Evolutionary conservation across 768 basidiomycete species (phyloP).

Genomic region (Termitomyces sp.): DNA sequence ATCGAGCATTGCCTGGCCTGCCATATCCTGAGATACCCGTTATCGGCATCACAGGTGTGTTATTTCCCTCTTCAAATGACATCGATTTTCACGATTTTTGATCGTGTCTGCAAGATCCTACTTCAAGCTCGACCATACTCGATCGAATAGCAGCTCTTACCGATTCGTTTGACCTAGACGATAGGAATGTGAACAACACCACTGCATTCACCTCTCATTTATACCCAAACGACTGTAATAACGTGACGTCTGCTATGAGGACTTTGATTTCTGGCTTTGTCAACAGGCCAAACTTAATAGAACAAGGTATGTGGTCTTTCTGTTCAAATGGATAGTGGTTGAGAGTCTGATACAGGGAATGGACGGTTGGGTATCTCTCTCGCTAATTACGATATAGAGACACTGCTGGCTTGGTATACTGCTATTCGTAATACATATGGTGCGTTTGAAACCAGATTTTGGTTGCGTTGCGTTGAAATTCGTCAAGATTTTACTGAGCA

Average conservation of each 20-base stretch:
- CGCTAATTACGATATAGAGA: constrained; percentile 55
- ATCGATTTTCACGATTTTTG: neutral
- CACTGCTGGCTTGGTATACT: constrained; percentile 56
- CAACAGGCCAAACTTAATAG: constrained; percentile 24
- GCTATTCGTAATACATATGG: constrained; percentile 32
- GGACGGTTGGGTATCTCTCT: constrained; percentile 45
- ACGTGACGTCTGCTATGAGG: constrained; percentile 47
- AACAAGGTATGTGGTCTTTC: constrained; percentile 15
- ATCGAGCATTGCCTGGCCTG: constrained; percentile 42
- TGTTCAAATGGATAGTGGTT: neutral
- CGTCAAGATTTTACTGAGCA: constrained; percentile 4
- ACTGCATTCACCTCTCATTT: constrained; percentile 38
- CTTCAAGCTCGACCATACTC: constrained; percentile 41
- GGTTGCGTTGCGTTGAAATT: neutral
- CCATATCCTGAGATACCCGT: constrained; percentile 58
- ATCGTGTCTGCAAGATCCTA: constrained; percentile 26
- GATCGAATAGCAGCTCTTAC: constrained; percentile 34
- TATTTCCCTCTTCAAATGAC: neutral
- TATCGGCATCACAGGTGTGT: constrained; percentile 49
- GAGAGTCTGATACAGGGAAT: constrained; percentile 25
- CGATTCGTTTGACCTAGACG: constrained; percentile 18
- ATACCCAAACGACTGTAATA: constrained; percentile 53
- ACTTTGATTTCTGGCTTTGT: constrained; percentile 48
- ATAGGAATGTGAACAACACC: constrained; percentile 4
- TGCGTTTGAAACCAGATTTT: constrained; percentile 11